These are phyloP conservation scores for Sclerotinia minor DNA, from an alignment of 2,329 filamentous ascomycete species.

Conservation along the genomic window DNA sequence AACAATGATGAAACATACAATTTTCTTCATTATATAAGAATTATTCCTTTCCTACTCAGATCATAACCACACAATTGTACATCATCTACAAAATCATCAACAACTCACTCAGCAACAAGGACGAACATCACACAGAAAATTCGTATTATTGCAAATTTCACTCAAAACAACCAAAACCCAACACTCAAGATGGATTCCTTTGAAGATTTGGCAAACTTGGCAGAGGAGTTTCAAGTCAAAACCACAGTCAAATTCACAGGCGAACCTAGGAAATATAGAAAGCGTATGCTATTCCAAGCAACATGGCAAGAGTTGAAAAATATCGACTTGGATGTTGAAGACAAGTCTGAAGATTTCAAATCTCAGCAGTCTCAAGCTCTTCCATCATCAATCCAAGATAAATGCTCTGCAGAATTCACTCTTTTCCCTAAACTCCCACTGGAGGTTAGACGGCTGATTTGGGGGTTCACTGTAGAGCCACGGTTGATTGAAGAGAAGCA, in stretches of 20 bases:
- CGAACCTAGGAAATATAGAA: background rate
- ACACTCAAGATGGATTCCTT: constrained; percentile 1
- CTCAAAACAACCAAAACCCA: background rate
- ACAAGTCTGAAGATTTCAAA: background rate
- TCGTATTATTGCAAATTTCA: too few relatives aligned
- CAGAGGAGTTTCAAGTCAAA: background rate
- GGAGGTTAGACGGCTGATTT: background rate
- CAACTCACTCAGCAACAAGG: background rate
- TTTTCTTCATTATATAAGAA: background rate
- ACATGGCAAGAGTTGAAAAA: background rate
- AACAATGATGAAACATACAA: background rate
- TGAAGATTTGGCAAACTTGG: background rate
- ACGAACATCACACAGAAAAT: background rate
- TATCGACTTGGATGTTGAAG: background rate
- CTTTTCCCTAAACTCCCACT: background rate
- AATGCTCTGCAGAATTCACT: background rate
- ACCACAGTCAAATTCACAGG: background rate
- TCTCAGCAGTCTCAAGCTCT: background rate
- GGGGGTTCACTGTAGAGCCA: background rate
- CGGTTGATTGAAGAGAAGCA: background rate
- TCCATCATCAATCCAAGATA: background rate
- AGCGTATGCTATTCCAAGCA: background rate
- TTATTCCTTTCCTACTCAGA: rapidly evolving
- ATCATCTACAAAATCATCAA: background rate
- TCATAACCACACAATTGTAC: background rate